Evolutionary conservation across 352 stramenopile genomes (phyloP).

Genomic region (Phytophthora brassicae): DNA sequence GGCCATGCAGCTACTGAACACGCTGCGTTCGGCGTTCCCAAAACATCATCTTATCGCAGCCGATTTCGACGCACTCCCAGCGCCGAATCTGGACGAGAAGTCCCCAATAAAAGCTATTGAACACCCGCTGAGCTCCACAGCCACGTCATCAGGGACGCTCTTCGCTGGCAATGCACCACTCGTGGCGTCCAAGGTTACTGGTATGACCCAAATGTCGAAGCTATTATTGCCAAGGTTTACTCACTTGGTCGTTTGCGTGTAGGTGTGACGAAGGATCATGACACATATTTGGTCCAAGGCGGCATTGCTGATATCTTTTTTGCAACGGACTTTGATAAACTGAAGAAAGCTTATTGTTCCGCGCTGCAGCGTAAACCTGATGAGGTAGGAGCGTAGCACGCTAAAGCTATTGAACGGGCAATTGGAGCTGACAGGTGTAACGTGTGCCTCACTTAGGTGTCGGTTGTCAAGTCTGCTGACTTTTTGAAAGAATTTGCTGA

Average conservation of each 20-base stretch:
- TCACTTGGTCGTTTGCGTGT: conserved; percentile 1
- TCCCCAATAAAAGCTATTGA: conserved; percentile 55
- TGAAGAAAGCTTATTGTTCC: conserved; percentile 84
- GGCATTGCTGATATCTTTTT: conserved; percentile 92
- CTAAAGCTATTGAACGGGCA: not conserved
- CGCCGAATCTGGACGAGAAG: conserved; percentile 58
- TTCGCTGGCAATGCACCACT: conserved; percentile 84
- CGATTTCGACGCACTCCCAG: conserved; percentile 87
- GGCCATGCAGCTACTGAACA: conserved; percentile 86
- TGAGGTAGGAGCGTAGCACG: conserved; percentile 31
- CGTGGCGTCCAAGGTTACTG: conserved; percentile 82
- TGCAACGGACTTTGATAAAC: conserved; percentile 80
- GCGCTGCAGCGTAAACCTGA: conserved; percentile 53
- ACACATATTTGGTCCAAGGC: conserved; percentile 85
- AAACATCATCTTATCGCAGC: conserved; percentile 87
- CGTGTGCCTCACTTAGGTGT: conserved; percentile 49
- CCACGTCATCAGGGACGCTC: conserved; percentile 66
- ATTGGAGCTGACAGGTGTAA: not conserved
- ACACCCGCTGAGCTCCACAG: conserved; percentile 66
- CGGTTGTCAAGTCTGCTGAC: conserved; percentile 76
- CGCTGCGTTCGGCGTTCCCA: conserved; percentile 72
- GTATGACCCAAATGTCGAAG: conserved; percentile 13
- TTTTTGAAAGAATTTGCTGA: conserved; percentile 86
- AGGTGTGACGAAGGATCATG: conserved; percentile 81
- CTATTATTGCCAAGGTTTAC: not conserved